Conservation (phyloP, 2,329 filamentous ascomycete genomes). For the Xenosphaeropsis pyriputrescens region DNA sequence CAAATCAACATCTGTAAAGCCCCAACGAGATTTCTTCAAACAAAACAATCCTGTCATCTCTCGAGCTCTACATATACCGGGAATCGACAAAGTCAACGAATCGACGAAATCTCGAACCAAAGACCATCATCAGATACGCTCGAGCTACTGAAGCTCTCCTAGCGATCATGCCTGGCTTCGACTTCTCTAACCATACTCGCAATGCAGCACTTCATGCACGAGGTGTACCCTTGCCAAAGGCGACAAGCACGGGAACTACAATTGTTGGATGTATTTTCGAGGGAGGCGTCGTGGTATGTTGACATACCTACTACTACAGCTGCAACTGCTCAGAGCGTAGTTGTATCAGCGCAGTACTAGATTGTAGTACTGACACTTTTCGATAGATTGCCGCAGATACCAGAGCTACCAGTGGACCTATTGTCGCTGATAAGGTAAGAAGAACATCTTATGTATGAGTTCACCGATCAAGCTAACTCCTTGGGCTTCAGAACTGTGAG, state of each 20-base stretch:
- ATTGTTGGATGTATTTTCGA: slow-evolving; percentile 97
- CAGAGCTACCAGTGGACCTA: slow-evolving; percentile 89
- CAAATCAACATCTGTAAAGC: no score
- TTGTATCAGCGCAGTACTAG: neutral
- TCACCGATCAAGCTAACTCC: slow-evolving; percentile 3
- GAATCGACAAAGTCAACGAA: no score
- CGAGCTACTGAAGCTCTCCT: slow-evolving; percentile 7
- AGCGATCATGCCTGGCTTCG: slow-evolving; percentile 78
- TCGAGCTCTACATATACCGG: no score
- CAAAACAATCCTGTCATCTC: no score
- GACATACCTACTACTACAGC: no score
- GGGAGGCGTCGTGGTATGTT: slow-evolving; percentile 79
- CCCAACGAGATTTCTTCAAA: no score
- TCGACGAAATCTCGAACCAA: no score
- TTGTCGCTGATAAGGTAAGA: slow-evolving; percentile 88
- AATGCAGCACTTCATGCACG: slow-evolving; percentile 90
- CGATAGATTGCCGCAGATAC: slow-evolving; percentile 89
- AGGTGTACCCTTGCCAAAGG: slow-evolving; percentile 90
- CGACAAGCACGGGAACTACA: slow-evolving; percentile 95
- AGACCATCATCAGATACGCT: no score
- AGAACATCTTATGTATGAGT: slow-evolving; percentile 3
- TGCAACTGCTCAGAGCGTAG: slow-evolving; percentile 1
- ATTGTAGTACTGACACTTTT: slow-evolving; percentile 8
- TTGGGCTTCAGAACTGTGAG: slow-evolving; percentile 69
- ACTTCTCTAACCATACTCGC: slow-evolving; percentile 99